Percentiles rank a stretch among this genome's conserved stretches.
These are phyloP conservation scores for Panicum hallii DNA, from an alignment of 202 grass and related monocot genomes.

Conservation along the genomic window DNA sequence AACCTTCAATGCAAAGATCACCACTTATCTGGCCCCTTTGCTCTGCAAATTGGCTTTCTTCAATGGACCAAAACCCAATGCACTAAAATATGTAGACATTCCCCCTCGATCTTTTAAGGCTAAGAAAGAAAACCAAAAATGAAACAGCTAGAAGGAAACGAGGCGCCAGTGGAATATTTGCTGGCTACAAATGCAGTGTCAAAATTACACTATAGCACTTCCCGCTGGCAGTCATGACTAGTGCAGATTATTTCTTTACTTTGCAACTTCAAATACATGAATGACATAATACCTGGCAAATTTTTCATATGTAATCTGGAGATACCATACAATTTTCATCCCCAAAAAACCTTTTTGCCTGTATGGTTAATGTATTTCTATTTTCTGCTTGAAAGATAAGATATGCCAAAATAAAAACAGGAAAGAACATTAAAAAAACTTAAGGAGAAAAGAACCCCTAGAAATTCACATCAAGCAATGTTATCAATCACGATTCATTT, in stretches of 20 bases:
- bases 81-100: neutral
- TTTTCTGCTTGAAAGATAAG: constrained; percentile 9
- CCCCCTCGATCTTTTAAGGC: no score
- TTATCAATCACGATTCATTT: neutral
- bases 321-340: neutral
- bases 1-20: constrained; percentile 86
- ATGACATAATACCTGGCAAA: constrained; percentile 1
- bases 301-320: neutral
- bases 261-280: neutral
- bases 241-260: neutral
- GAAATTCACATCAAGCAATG: constrained; percentile 1
- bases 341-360: neutral
- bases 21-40: constrained; percentile 53
- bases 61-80: neutral
- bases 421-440: constrained; percentile 4
- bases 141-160: neutral
- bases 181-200: neutral
- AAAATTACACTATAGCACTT: constrained; percentile 25
- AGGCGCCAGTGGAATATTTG: neutral
- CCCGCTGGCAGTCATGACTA: neutral
- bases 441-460: neutral
- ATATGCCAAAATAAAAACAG: neutral
- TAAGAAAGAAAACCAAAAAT: neutral
- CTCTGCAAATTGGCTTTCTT: constrained; percentile 71
- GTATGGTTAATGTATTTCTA: neutral